Evolutionary conservation across 768 basidiomycete species (phyloP).

Genomic region (Aureoboletus auriporus): DNA sequence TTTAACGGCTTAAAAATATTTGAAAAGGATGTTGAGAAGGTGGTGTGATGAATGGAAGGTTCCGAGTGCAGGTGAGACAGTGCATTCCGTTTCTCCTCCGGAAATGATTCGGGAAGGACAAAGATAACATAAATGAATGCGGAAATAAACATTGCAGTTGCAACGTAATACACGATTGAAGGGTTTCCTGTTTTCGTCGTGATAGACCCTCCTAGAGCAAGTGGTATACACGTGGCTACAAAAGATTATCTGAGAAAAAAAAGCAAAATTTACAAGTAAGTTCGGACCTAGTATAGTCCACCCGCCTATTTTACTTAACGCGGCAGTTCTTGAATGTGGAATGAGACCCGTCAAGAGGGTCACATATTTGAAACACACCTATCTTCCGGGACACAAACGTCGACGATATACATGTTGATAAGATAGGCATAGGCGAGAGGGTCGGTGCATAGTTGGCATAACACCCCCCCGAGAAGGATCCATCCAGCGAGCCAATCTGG

Average conservation of each 20-base stretch:
- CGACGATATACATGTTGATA: conserved; percentile 26
- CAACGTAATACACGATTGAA: conserved; percentile 19
- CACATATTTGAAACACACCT: conserved; percentile 10
- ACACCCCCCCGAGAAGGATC: conserved; percentile 15
- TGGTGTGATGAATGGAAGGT: not conserved
- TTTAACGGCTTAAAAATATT: conserved; percentile 23
- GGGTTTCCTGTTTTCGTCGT: conserved; percentile 24
- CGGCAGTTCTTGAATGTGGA: conserved; percentile 17
- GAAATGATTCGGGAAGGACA: conserved; percentile 30
- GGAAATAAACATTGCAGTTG: conserved; percentile 7
- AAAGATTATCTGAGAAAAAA: not conserved
- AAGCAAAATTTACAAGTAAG: not conserved
- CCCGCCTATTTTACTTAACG: conserved; percentile 24
- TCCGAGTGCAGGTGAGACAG: conserved; percentile 3
- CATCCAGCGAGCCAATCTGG: conserved; percentile 12
- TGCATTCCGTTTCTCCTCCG: conserved; percentile 17
- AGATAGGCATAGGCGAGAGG: conserved; percentile 13
- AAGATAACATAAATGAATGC: conserved; percentile 20
- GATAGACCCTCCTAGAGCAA: conserved; percentile 25
- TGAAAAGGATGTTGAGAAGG: not conserved
- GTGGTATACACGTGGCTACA: conserved; percentile 24
- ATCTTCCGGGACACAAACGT: conserved; percentile 20
- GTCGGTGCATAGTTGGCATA: conserved; percentile 11
- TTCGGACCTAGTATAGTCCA: conserved; percentile 27
- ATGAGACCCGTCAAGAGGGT: conserved; percentile 1